A percentile compares a stretch with the other conserved stretches of the same genome.
phyloP scores from a whole-genome alignment of 768 basidiomycete genomes.

The Collybia sordida region DNA sequence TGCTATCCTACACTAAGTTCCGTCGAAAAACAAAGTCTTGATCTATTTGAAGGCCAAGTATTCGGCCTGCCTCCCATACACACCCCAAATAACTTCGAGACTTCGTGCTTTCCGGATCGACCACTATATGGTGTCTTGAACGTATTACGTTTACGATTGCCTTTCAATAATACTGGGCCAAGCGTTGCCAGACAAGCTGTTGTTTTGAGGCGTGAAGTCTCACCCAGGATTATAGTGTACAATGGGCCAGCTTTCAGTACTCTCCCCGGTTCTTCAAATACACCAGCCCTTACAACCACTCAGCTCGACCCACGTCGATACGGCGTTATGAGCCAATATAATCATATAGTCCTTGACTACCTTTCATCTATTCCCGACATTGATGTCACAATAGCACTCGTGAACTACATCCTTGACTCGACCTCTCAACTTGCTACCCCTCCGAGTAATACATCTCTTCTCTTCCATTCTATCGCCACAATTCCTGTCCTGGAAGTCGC shows the following conservation, averaged over 20 bases:
- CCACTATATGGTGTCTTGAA: constrained; percentile 67
- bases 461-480: constrained; percentile 39
- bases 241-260: constrained; percentile 50
- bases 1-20: constrained; percentile 56
- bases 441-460: constrained; percentile 35
- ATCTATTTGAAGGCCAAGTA: constrained; percentile 46
- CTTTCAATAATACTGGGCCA: constrained; percentile 46
- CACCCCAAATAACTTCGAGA: constrained; percentile 38
- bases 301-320: constrained; percentile 49
- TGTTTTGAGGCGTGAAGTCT: constrained; percentile 41
- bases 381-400: constrained; percentile 44
- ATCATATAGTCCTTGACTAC: constrained; percentile 60
- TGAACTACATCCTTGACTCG: constrained; percentile 43
- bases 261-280: constrained; percentile 35
- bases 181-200: constrained; percentile 50
- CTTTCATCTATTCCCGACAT: constrained; percentile 49
- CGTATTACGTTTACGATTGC: constrained; percentile 54
- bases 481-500: constrained; percentile 62
- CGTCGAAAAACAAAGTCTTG: constrained; percentile 39
- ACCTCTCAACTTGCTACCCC: constrained; percentile 33
- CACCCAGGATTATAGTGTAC: constrained; percentile 51
- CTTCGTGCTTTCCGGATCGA: constrained; percentile 52
- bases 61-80: constrained; percentile 44
- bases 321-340: constrained; percentile 52
- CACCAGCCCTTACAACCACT: constrained; percentile 24